Base-by-base conservation (phyloP, 192 early-diverging fungal genomes). In the Backusella parvicylindrica region DNA sequence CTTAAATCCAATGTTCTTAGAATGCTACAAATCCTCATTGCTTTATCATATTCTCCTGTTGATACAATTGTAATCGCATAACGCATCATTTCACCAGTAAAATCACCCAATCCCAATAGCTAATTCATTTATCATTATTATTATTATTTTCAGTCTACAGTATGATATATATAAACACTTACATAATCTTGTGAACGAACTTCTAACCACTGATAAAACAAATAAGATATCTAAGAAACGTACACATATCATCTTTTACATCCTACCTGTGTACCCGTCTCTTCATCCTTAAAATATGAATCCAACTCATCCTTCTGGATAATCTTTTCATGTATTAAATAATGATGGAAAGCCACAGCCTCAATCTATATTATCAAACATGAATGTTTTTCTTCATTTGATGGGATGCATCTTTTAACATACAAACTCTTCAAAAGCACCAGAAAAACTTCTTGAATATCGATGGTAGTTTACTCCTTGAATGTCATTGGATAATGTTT, bases 1-100 rank as follows among this genome's bases (percentile, higher is more conserved):
- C 84, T 71, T 43, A 32, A 38, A 18, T 66, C 72, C 26, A 87
- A 11, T 36, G 23, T 50, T 12, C 80, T 67, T 40, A 87, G 26
- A 16, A 86, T 75, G 5, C 26, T 15, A 53, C 81, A 79, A 65
- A 87, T 74, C 6, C 72, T 64, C 35, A 71, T 41, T 13, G 75
- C 77, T 28, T 60, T 38, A 37, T 79, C 79, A 31, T 79, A 68
- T 28, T 80, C 69, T 16, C 83, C 81, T 28, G 37, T 69, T n/a
- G 78, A 81, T 16, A 90, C 76, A 21, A 76, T 71, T 50, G 88
- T 88, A 76, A 90, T 88, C 6, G 81, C 80, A 15, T 84, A 78
- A 53, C 88, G 79, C 88, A 90, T 90, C 30, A 90, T 66, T 68
- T 90, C 88, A 53, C 89, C 89, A 9, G 87, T 89, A 33, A 90